phyloP scores from a whole-genome alignment of 192 early-diverging fungal species.

The Coemansia reversa region DNA sequence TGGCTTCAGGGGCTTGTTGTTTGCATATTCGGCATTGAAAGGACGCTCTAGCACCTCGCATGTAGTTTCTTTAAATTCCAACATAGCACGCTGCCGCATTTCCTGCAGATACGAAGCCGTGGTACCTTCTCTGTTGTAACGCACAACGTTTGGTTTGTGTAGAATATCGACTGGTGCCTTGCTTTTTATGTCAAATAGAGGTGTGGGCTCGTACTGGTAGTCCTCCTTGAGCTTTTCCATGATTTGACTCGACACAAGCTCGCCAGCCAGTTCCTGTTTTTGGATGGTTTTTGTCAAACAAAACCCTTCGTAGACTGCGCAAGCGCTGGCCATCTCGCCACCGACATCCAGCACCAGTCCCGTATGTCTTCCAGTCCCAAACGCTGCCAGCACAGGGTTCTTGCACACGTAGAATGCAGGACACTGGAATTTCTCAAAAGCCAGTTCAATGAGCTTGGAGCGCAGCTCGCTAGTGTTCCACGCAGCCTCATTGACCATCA shows the following conservation, averaged over 20 bases:
- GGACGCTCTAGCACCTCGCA: constrained; percentile 69
- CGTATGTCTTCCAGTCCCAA: constrained; percentile 83
- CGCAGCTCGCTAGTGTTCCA: constrained; percentile 86
- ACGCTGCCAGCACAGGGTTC: constrained; percentile 90
- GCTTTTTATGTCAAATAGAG: constrained; percentile 78
- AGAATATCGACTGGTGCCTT: constrained; percentile 76
- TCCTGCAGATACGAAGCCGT: constrained; percentile 66
- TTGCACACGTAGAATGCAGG: constrained; percentile 95
- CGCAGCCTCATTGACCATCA: constrained; percentile 87
- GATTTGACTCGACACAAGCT: constrained; percentile 77
- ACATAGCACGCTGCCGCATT: constrained; percentile 72
- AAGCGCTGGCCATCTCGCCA: constrained; percentile 79
- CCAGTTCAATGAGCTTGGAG: constrained; percentile 86
- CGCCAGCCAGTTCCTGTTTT: constrained; percentile 75
- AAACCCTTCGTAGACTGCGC: constrained; percentile 97
- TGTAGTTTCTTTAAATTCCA: constrained; percentile 94
- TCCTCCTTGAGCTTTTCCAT: constrained; percentile 60
- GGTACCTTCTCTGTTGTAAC: constrained; percentile 17
- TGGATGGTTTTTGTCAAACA: constrained; percentile 81
- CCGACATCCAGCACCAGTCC: constrained; percentile 94
- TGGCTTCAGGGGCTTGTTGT: constrained; percentile 70
- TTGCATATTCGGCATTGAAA: constrained; percentile 26
- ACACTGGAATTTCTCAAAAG: constrained; percentile 90
- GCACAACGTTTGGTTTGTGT: constrained; percentile 58
- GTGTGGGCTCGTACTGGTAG: constrained; percentile 66